phyloP scores from a whole-genome alignment of 495 filamentous ascomycete species.

The Neurospora intermedia region DNA sequence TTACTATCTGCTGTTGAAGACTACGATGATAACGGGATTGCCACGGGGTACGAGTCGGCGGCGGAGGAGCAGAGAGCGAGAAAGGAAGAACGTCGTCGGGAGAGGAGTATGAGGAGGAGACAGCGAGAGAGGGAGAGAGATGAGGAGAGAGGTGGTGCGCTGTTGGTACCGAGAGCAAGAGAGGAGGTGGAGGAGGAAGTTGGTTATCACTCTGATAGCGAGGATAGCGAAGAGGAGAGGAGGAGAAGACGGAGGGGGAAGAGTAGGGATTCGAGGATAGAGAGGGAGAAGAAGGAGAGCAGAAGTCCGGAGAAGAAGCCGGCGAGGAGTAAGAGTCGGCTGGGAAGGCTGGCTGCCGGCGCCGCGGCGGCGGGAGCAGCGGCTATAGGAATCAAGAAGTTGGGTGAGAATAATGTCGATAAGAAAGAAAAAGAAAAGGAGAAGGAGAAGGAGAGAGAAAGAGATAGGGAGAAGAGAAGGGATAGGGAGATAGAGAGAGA shows the following conservation, averaged over 20 bases:
- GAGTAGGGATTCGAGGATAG: conserved; percentile 23
- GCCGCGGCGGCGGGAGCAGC: conserved; percentile 62
- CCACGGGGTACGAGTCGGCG: conserved; percentile 23
- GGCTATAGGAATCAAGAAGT: conserved; percentile 68
- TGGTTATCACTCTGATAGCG: conserved; percentile 5
- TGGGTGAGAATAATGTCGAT: conserved; percentile 36
- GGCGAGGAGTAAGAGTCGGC: conserved; percentile 46
- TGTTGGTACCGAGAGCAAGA: background rate
- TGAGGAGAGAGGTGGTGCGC: background rate
- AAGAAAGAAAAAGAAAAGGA: conserved; percentile 12
- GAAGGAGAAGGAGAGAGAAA: conserved; percentile 1
- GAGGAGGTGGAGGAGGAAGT: conserved; percentile 3
- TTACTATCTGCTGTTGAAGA: background rate
- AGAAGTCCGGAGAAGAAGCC: conserved; percentile 28
- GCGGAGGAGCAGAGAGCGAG: conserved; percentile 17
- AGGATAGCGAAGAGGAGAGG: conserved; percentile 32
- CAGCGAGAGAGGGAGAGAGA: conserved; percentile 2
- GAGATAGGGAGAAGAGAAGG: conserved; percentile 9
- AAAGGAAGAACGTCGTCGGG: conserved; percentile 6
- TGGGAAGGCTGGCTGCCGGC: conserved; percentile 55
- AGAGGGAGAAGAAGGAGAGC: conserved; percentile 18
- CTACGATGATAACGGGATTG: background rate
- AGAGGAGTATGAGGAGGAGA: background rate
- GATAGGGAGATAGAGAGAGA: conserved; percentile 12
- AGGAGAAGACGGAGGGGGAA: conserved; percentile 32